phyloP scores from a whole-genome alignment of 2,329 filamentous ascomycete genomes.

The Neopestalotiopsis sp. region DNA sequence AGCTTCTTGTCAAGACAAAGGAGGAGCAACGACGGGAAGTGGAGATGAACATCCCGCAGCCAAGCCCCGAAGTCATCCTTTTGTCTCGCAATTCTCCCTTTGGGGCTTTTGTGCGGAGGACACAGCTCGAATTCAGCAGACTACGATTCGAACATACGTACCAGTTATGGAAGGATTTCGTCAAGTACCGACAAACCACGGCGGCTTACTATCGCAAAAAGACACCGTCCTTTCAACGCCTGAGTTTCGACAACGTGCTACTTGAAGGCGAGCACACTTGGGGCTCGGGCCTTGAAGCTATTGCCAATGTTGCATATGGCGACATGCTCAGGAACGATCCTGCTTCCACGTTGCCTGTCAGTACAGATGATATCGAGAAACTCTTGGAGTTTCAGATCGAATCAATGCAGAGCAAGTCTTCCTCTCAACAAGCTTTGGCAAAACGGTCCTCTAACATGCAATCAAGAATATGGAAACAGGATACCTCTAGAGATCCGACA shows the following conservation, averaged over 20 bases:
- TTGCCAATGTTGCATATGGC: conserved; percentile 57
- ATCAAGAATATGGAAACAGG: conserved; percentile 73
- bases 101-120: conserved; percentile 79
- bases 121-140: conserved; percentile 79
- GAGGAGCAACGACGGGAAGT: conserved; percentile 63
- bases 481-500: conserved; percentile 76
- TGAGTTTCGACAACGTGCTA: conserved; percentile 65
- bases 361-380: conserved; percentile 79
- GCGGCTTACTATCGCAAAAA: conserved; percentile 69
- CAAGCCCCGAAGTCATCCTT: conserved; percentile 58
- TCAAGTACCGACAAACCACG: conserved; percentile 80
- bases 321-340: conserved; percentile 54
- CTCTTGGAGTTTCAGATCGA: conserved; percentile 88
- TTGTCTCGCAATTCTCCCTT: conserved; percentile 79
- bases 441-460: conserved; percentile 22
- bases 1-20: conserved; percentile 65
- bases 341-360: conserved; percentile 57
- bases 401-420: conserved; percentile 75
- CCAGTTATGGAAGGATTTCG: conserved; percentile 82
- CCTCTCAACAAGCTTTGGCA: neutral
- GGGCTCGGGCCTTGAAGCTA: conserved; percentile 52
- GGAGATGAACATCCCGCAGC: conserved; percentile 56
- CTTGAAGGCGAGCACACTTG: conserved; percentile 54
- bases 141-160: conserved; percentile 81
- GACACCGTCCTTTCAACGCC: conserved; percentile 61